Conservation (phyloP, 2,329 filamentous ascomycete genomes). For the Penicillium rolfsii region DNA sequence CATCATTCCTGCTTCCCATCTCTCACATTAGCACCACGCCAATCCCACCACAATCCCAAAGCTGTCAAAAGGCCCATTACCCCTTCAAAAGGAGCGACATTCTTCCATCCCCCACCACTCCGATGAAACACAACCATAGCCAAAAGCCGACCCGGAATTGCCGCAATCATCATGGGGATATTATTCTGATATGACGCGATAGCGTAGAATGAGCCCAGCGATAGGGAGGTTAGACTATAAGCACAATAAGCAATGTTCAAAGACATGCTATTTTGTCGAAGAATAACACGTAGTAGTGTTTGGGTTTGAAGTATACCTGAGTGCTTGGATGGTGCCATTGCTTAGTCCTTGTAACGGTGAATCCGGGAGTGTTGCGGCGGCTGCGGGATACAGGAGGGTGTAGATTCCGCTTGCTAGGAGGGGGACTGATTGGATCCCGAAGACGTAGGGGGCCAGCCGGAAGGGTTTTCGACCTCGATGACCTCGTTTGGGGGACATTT, state of each 20-base stretch:
- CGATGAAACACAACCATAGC: conserved; percentile 20
- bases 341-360: conserved; percentile 20
- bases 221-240: conserved; percentile 21
- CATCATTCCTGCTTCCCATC: conserved; percentile 1
- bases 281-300: too few species aligned
- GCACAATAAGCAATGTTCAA: neutral
- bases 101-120: conserved; percentile 17
- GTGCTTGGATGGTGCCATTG: conserved; percentile 22
- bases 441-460: conserved; percentile 15
- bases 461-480: neutral
- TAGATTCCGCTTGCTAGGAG: conserved; percentile 23
- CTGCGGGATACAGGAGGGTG: conserved; percentile 20
- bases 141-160: conserved; percentile 22
- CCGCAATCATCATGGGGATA: conserved; percentile 23
- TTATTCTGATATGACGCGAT: conserved; percentile 27
- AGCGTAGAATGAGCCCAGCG: conserved; percentile 21
- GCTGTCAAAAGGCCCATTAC: conserved; percentile 22
- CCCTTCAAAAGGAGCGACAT: conserved; percentile 25
- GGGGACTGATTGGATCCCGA: conserved; percentile 23
- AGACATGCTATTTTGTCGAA: neutral
- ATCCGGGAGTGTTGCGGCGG: conserved; percentile 12
- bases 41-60: conserved; percentile 21
- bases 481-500: neutral
- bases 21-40: conserved; percentile 1
- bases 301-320: conserved; percentile 15